A percentile compares a stretch with the other conserved stretches of the same genome.
Evolutionary conservation across 257 asterid genomes (phyloP).

Genomic region (Capsicum pubescens): DNA sequence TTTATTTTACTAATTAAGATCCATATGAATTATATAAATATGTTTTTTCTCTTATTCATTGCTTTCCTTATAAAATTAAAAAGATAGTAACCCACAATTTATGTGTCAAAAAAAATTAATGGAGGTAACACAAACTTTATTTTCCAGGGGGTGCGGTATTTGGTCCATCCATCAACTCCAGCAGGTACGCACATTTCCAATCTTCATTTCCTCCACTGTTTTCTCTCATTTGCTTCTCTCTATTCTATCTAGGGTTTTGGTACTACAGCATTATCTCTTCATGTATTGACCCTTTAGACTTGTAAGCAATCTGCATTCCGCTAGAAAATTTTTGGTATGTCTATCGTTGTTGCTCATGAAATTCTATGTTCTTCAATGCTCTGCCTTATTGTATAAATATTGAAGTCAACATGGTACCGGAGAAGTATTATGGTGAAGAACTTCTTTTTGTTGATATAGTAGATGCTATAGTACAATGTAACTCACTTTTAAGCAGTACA

Average conservation of each 20-base stretch:
- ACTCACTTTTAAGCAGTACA: neutral
- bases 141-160: neutral
- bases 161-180: constrained; percentile 1
- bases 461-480: neutral
- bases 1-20: too few relatives aligned
- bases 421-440: neutral
- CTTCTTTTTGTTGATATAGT: neutral
- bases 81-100: too few relatives aligned
- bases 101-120: too few relatives aligned
- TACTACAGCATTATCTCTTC: neutral
- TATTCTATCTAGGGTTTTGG: neutral
- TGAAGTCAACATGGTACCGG: too few relatives aligned
- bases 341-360: neutral
- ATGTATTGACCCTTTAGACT: neutral
- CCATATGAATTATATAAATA: too few relatives aligned
- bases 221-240: neutral
- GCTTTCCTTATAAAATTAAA: too few relatives aligned
- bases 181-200: neutral
- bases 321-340: neutral
- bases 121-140: too few relatives aligned
- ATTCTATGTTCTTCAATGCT: neutral
- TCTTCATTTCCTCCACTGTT: neutral
- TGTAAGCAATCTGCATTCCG: neutral
- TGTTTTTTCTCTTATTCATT: too few relatives aligned
- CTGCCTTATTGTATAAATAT: neutral